A percentile compares a stretch with the other conserved stretches of the same genome.
Evolutionary conservation across 176 grass and related monocot genomes (phyloP).

Genomic region (Phyllostachys edulis): DNA sequence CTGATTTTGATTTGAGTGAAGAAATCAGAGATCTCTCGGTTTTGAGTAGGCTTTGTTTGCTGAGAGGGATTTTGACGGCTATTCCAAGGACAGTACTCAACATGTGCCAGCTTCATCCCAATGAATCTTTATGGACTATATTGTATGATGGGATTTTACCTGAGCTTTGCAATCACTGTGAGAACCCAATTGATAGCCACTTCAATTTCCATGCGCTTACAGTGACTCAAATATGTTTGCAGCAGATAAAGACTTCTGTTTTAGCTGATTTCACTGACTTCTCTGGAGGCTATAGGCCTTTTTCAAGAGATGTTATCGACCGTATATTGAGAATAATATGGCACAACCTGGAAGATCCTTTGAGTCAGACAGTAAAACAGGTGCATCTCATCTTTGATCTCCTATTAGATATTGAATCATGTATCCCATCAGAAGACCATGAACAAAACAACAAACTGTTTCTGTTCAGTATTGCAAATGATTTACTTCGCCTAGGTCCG

Average conservation of each 20-base stretch:
- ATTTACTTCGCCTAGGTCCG: slow-evolving; percentile 72
- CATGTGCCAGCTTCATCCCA: slow-evolving; percentile 37
- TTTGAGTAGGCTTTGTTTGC: slow-evolving; percentile 89
- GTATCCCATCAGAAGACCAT: slow-evolving; percentile 52
- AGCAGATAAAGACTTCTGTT: slow-evolving; percentile 93
- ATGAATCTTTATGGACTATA: slow-evolving; percentile 66
- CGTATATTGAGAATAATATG: slow-evolving; percentile 84
- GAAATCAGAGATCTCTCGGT: slow-evolving; percentile 64
- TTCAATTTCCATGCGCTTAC: slow-evolving; percentile 98
- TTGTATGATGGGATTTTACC: slow-evolving; percentile 86
- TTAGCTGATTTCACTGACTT: slow-evolving; percentile 59
- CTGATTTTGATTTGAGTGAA: slow-evolving; percentile 52
- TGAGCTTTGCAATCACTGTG: slow-evolving; percentile 86
- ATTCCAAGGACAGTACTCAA: slow-evolving; percentile 78
- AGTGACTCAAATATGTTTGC: slow-evolving; percentile 95
- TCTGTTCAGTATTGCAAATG: slow-evolving; percentile 61
- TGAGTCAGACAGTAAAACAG: slow-evolving; percentile 96
- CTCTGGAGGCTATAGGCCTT: slow-evolving; percentile 60
- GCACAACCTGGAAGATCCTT: slow-evolving; percentile 94
- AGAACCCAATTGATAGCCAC: slow-evolving; percentile 93
- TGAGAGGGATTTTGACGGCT: slow-evolving; percentile 90
- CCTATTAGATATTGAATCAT: slow-evolving; percentile 81
- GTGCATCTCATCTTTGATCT: slow-evolving; percentile 98
- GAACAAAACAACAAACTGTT: slow-evolving; percentile 41
- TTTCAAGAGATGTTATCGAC: slow-evolving; percentile 54